phyloP scores from a whole-genome alignment of 2,329 filamentous ascomycete genomes.

The Pyrenophora teres region DNA sequence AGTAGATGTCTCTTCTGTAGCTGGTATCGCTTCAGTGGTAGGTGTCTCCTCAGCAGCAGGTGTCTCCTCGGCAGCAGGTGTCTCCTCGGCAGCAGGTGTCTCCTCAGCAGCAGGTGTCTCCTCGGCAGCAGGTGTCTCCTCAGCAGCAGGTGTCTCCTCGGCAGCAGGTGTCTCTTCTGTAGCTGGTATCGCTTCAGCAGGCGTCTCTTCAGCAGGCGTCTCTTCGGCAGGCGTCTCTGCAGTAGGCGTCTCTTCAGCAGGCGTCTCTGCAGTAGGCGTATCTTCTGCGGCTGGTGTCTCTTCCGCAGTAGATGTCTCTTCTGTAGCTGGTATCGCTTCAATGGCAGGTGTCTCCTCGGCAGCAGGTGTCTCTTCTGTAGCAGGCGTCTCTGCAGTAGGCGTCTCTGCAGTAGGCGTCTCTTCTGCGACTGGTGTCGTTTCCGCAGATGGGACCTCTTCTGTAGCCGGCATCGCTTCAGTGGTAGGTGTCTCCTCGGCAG shows the following conservation, averaged over 20 bases:
- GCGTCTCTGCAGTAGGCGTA: not conserved
- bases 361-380: not conserved
- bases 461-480: not conserved
- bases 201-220: conserved; percentile 1
- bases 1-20: not conserved
- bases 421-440: not conserved
- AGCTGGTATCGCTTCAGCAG: not conserved
- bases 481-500: too few relatives aligned
- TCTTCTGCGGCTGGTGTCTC: not conserved
- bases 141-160: not conserved
- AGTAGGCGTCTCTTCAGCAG: not conserved
- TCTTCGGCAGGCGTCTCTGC: too few relatives aligned
- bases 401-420: not conserved
- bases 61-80: not conserved
- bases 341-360: not conserved
- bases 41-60: not conserved
- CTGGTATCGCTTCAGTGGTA: not conserved
- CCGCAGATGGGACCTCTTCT: too few relatives aligned
- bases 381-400: not conserved
- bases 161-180: not conserved
- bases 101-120: not conserved
- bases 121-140: not conserved
- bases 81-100: not conserved
- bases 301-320: not conserved
- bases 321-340: not conserved